Evolutionary conservation across 352 stramenopile species (phyloP).

Genomic region (Phytophthora sojae): DNA sequence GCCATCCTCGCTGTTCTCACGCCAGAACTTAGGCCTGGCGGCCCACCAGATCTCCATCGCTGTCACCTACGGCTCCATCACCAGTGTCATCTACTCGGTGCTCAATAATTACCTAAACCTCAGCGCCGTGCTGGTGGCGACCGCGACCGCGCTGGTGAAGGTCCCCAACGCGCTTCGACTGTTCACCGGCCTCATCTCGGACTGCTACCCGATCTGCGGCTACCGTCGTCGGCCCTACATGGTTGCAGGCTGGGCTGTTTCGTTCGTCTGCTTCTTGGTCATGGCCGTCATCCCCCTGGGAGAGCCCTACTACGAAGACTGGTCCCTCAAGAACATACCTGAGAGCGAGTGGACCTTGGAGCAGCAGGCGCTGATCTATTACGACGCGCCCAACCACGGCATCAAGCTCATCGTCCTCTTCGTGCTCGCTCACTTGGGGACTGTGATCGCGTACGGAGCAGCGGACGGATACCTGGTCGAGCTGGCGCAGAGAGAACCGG

Average conservation of each 20-base stretch:
- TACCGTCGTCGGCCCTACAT: constrained; percentile 61
- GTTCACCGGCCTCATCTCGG: constrained; percentile 52
- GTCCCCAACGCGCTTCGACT: constrained; percentile 51
- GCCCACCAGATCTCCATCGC: constrained; percentile 44
- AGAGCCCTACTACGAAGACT: constrained; percentile 52
- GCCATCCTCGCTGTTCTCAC: constrained; percentile 44
- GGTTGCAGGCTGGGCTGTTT: constrained; percentile 43
- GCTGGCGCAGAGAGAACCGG: constrained; percentile 52
- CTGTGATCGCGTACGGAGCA: constrained; percentile 46
- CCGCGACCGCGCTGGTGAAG: constrained; percentile 42
- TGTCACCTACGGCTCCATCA: constrained; percentile 46
- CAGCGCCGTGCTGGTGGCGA: constrained; percentile 41
- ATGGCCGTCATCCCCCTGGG: constrained; percentile 49
- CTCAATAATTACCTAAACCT: constrained; percentile 71
- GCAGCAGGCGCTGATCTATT: constrained; percentile 43
- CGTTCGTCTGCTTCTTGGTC: constrained; percentile 39
- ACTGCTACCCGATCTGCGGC: constrained; percentile 51
- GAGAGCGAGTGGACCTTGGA: constrained; percentile 30
- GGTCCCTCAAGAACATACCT: constrained; percentile 27
- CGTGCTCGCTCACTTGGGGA: constrained; percentile 55
- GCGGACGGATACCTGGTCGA: constrained; percentile 56
- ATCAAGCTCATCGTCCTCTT: constrained; percentile 55
- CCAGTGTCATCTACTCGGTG: constrained; percentile 52
- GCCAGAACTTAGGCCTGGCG: constrained; percentile 46
- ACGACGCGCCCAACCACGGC: constrained; percentile 39